Evolutionary conservation across 1,284 basidiomycete genomes (phyloP), one percentile per base, ranked within the genome.

Genomic region (Acaromyces ingoldii): DNA sequence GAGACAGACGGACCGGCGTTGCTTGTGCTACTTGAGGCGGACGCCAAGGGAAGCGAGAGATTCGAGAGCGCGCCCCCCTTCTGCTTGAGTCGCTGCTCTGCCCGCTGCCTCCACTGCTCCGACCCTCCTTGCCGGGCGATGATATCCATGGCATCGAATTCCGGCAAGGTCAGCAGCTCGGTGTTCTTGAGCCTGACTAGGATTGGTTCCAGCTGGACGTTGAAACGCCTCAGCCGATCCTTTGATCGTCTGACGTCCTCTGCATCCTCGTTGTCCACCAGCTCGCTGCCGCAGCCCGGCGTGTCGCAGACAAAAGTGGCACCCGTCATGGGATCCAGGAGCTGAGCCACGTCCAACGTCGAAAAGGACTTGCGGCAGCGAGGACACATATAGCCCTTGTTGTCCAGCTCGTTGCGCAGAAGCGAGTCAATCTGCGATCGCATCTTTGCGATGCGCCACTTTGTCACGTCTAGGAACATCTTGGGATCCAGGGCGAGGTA

Each of bases 401-500:
- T 89, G 62, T 93, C 90, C 52, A 95, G 84, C 36, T 66, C 58
- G 50, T 63, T 62, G 17, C 59, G 53, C 13, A 63, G 44, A 42
- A 54, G 85, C 37, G 86, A 84, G 56, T 98, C 92, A 62, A 98
- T 91, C 52, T 84, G 83, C 57, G 86, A 82, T 60, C 87, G 83
- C 86, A 99, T 95, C 72, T 89, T 87, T n/a, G 90, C 88, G 55
- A 98, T 85, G 31, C 91, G 82, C 89, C 93, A 98, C 77, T 97
- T 96, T 73, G 93, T 88, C 43, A 97, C 91, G 75, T 98, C 91
- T 77, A 90, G 90, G 72, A 96, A 93, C 70, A 87, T 84, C 65
- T 90, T 86, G 76, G 91, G 93, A 79, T 98, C 88, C 72, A 99
- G 87, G 78, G 89, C 97, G 80, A 91, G 98, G 79, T 97, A 99